Evolutionary conservation across 2,329 filamentous ascomycete species (phyloP).

Genomic region (Hansfordia pulvinata): DNA sequence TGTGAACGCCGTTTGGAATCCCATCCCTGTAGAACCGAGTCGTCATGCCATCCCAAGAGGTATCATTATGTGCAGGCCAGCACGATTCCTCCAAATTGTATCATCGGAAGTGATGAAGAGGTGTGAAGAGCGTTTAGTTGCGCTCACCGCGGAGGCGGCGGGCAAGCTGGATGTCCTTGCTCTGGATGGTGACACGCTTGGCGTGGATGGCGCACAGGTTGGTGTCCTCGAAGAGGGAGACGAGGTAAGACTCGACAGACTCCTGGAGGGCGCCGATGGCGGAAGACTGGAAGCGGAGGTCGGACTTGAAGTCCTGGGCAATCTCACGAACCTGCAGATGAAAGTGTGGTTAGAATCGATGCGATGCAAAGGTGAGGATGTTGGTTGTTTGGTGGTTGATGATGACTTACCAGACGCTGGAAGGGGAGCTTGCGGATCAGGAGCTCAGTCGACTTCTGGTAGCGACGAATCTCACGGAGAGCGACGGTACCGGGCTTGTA

Average conservation of each 20-base stretch:
- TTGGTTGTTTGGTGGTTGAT: constrained; percentile 1
- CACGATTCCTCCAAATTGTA: constrained; percentile 21
- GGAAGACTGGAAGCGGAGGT: constrained; percentile 94
- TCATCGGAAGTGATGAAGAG: constrained; percentile 9
- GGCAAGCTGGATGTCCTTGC: constrained; percentile 93
- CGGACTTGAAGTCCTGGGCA: constrained; percentile 87
- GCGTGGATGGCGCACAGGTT: constrained; percentile 98
- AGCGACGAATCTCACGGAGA: constrained; percentile 95
- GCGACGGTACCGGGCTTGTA: constrained; percentile 90
- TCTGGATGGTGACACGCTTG: constrained; percentile 97
- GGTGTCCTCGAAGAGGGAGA: constrained; percentile 96
- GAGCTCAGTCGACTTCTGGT: constrained; percentile 95
- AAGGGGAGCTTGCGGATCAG: constrained; percentile 96
- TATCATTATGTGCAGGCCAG: too few relatives aligned
- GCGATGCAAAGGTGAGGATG: too few relatives aligned
- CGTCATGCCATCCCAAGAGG: constrained; percentile 26
- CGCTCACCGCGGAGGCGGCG: constrained; percentile 90
- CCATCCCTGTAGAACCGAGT: constrained; percentile 23
- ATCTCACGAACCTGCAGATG: constrained; percentile 85
- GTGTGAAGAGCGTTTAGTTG: constrained; percentile 43
- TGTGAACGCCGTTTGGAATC: constrained; percentile 27
- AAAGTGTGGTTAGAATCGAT: too few relatives aligned
- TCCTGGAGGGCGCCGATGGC: constrained; percentile 96
- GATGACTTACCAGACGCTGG: constrained; percentile 63
- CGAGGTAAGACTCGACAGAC: constrained; percentile 96